Conservation (phyloP, 306 rosid genomes). For the Prunus mume region DNA sequence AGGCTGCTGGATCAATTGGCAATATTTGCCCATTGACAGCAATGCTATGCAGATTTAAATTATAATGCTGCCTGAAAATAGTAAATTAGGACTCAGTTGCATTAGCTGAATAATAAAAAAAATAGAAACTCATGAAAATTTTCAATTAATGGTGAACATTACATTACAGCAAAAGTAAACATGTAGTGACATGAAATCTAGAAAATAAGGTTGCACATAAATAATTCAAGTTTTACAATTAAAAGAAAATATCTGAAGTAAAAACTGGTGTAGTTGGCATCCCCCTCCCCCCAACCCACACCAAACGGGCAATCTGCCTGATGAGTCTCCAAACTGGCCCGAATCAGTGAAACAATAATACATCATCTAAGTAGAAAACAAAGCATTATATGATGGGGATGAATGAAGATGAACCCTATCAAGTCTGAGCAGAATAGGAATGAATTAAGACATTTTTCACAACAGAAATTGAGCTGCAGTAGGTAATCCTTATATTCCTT, state of each 20-base stretch:
- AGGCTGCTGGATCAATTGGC: conserved; percentile 70
- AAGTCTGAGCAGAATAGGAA: background rate
- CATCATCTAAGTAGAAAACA: background rate
- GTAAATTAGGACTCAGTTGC: conserved; percentile 24
- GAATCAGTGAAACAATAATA: background rate
- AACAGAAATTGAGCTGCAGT: background rate
- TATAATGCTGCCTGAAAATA: conserved; percentile 86
- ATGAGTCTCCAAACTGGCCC: too few relatives aligned
- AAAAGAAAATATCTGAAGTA: background rate
- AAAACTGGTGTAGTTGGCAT: background rate
- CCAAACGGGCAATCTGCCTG: too few relatives aligned
- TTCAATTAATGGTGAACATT: conserved; percentile 15
- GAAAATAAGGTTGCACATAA: too few relatives aligned
- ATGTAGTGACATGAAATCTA: too few relatives aligned
- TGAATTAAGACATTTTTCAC: background rate
- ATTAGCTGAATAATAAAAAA: conserved; percentile 5
- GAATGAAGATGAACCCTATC: background rate
- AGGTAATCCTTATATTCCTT: background rate
- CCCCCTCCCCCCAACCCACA: too few relatives aligned
- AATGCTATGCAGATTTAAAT: conserved; percentile 81
- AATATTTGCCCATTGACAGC: conserved; percentile 72
- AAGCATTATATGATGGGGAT: background rate
- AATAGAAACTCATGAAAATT: background rate
- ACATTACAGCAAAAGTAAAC: background rate
- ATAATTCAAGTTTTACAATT: background rate